These are phyloP conservation scores for Colletotrichum sidae DNA, from an alignment of 2,329 filamentous ascomycete species.

Conservation along the genomic window DNA sequence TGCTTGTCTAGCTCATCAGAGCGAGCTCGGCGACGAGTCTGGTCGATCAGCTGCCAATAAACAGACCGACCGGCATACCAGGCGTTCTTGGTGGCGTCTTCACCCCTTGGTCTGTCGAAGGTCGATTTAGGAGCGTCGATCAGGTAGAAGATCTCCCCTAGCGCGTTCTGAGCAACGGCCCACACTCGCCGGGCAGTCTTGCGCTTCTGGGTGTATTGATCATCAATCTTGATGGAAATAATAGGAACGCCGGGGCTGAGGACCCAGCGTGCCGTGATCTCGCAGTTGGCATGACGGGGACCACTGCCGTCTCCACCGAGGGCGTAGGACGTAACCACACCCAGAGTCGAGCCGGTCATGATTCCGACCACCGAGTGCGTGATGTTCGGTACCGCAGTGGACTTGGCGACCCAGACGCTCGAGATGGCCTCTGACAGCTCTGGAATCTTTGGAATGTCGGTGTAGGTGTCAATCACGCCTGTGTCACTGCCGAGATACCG, in stretches of 20 bases:
- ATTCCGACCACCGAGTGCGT: slow-evolving; percentile 86
- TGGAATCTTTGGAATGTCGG: slow-evolving; percentile 82
- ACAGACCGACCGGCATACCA: slow-evolving; percentile 85
- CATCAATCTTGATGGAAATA: slow-evolving; percentile 84
- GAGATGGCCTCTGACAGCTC: slow-evolving; percentile 78
- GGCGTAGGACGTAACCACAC: slow-evolving; percentile 85
- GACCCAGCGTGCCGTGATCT: slow-evolving; percentile 89
- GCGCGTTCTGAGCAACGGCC: slow-evolving; percentile 92
- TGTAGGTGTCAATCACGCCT: slow-evolving; percentile 69
- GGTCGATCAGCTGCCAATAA: slow-evolving; percentile 84
- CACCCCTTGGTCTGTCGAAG: slow-evolving; percentile 56
- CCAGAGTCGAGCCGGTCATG: slow-evolving; percentile 84
- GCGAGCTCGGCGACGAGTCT: slow-evolving; percentile 77
- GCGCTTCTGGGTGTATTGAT: slow-evolving; percentile 79
- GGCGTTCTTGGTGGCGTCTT: slow-evolving; percentile 73
- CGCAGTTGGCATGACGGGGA: slow-evolving; percentile 75
- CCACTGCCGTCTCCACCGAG: slow-evolving; percentile 71
- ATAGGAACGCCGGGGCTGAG: slow-evolving; percentile 94
- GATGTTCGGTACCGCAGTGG: slow-evolving; percentile 74
- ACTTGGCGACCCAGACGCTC: slow-evolving; percentile 92
- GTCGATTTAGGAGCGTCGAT: slow-evolving; percentile 74
- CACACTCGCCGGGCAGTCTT: slow-evolving; percentile 79
- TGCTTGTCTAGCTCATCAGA: slow-evolving; percentile 79
- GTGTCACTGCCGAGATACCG: slow-evolving; percentile 76
- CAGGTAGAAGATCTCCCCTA: slow-evolving; percentile 92